These are phyloP conservation scores for Capillidium heterosporum DNA, from an alignment of 371 early-diverging fungal species.

Conservation along the genomic window DNA sequence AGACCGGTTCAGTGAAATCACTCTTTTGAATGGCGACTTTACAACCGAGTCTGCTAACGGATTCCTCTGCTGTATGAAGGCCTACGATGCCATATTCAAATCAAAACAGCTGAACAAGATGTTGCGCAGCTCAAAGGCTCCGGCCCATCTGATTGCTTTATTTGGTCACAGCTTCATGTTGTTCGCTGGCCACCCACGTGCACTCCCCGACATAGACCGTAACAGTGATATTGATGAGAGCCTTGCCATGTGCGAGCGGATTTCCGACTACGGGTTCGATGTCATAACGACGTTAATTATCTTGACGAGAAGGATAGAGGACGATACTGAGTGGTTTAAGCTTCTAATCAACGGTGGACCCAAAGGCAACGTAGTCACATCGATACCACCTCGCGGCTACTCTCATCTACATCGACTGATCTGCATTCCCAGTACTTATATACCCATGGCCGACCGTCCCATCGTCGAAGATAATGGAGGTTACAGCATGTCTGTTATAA, in stretches of 20 bases:
- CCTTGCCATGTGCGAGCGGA: neutral
- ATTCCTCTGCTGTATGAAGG: neutral
- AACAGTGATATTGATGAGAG: neutral
- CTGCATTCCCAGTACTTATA: neutral
- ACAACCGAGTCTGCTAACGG: neutral
- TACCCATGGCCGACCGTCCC: neutral
- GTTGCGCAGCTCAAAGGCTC: neutral
- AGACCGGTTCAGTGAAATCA: neutral
- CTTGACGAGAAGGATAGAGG: neutral
- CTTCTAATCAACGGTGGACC: neutral
- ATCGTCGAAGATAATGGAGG: too few species aligned
- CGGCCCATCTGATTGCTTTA: neutral
- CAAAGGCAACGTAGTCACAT: neutral
- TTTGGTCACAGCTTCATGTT: neutral
- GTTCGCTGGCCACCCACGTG: neutral
- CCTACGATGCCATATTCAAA: neutral
- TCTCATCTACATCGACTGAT: neutral
- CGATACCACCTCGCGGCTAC: neutral
- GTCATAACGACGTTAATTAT: neutral
- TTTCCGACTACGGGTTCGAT: neutral
- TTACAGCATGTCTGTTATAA: neutral
- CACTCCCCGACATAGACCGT: neutral
- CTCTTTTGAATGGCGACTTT: neutral
- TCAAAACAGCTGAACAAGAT: too few species aligned
- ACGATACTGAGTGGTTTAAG: neutral